Evolutionary conservation across 2,329 filamentous ascomycete species (phyloP).

Genomic region (Didymella keratinophila): DNA sequence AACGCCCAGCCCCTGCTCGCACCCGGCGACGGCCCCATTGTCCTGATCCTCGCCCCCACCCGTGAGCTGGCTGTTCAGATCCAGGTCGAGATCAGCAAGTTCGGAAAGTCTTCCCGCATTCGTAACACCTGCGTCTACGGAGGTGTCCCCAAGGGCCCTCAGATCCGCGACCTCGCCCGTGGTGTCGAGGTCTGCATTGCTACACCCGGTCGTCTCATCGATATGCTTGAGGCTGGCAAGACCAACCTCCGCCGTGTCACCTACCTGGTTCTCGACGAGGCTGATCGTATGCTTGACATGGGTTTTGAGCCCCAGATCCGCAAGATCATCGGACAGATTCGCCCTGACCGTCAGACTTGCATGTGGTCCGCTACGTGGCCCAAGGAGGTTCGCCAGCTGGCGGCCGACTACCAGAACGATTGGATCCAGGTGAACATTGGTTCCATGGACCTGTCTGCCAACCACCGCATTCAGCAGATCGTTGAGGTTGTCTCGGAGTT

Average conservation of each 20-base stretch:
- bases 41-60: slow-evolving; percentile 93
- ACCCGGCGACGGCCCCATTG: slow-evolving; percentile 94
- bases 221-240: slow-evolving; percentile 97
- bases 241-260: slow-evolving; percentile 98
- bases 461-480: slow-evolving; percentile 97
- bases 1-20: slow-evolving; percentile 97
- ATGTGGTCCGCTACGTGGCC: slow-evolving; percentile 99
- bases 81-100: slow-evolving; percentile 98
- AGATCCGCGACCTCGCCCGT: slow-evolving; percentile 92
- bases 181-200: slow-evolving; percentile 99
- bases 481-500: slow-evolving; percentile 96
- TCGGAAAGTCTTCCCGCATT: slow-evolving; percentile 96
- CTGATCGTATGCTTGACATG: slow-evolving; percentile 99
- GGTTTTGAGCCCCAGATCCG: slow-evolving; percentile 99
- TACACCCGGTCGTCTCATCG: slow-evolving; percentile 95
- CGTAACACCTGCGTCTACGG: slow-evolving; percentile 99
- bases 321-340: slow-evolving; percentile 98
- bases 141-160: slow-evolving; percentile 96
- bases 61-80: slow-evolving; percentile 99
- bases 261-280: slow-evolving; percentile 97
- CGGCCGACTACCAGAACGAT: slow-evolving; percentile 87
- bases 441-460: slow-evolving; percentile 93
- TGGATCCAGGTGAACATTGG: slow-evolving; percentile 99
- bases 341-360: slow-evolving; percentile 96
- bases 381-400: slow-evolving; percentile 94